Evolutionary conservation across 345 rosid genomes (phyloP).

Genomic region (Raphanus raphanistrum): DNA sequence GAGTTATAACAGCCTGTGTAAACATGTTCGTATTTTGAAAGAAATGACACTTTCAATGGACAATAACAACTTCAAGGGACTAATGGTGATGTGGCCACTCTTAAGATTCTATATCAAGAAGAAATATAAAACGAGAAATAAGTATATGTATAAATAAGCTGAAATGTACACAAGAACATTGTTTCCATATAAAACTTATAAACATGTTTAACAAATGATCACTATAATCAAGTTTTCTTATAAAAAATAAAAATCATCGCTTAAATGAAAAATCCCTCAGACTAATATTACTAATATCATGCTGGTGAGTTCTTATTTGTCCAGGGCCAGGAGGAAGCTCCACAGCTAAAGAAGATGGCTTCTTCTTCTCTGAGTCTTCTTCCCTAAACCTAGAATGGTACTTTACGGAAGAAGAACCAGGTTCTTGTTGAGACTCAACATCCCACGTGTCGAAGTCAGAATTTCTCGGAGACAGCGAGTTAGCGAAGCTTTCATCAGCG

Average conservation of each 20-base stretch:
- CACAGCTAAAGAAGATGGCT: conserved; percentile 1
- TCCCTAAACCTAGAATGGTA: conserved; percentile 11
- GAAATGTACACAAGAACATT: not conserved
- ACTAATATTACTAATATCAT: conserved; percentile 19
- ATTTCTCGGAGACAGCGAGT: conserved; percentile 30
- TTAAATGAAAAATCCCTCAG: conserved; percentile 40
- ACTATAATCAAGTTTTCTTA: not conserved
- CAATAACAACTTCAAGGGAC: conserved; percentile 22
- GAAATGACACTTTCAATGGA: conserved; percentile 43
- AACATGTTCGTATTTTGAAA: conserved; percentile 46
- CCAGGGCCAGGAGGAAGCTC: not conserved
- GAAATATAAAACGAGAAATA: not conserved
- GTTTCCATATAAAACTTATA: not conserved
- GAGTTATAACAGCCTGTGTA: conserved; percentile 49
- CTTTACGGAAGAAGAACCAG: conserved; percentile 9
- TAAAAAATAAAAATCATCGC: conserved; percentile 3
- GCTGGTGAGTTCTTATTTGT: not conserved
- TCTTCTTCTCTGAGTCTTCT: conserved; percentile 25
- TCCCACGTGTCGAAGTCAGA: conserved; percentile 33
- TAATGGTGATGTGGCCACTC: not conserved
- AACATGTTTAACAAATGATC: not conserved
- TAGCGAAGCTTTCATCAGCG: conserved; percentile 19
- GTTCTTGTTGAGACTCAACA: conserved; percentile 34
- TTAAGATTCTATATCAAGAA: too few species aligned
- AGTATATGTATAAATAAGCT: not conserved